Evolutionary conservation across 75 land plant genomes (phyloP), one percentile per base, ranked within the genome.

Genomic region (Selaginella tamariscina): DNA sequence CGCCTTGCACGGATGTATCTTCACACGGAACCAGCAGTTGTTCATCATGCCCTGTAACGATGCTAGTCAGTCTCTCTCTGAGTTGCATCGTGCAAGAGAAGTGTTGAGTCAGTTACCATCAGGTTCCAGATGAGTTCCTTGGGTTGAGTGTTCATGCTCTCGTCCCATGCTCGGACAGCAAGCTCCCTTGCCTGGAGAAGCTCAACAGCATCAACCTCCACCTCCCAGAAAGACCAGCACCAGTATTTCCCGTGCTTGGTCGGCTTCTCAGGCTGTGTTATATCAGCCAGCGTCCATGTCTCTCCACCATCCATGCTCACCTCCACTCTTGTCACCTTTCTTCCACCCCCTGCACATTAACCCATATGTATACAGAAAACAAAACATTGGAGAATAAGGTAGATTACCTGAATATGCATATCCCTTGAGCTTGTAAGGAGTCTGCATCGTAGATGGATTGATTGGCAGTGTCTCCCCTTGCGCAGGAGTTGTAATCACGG

Each of bases 221-320:
- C 27, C 21, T 85, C 79, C 98, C 98, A 93, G 79, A 93, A 85
- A 65, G 88, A 83, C 98, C 98, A 93, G 69, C 98, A 93, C 98
- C 98, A 93, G 79, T 93, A 82, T 65, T 80, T 85, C 55, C 96
- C 91, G 56, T 83, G 85, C 66, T 77, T 85, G 76, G 72, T 93
- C 0, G 91, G 91, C 69, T 85, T 81, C 77, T 89, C 96, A 0
- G 82, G 84, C 31, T 78, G 85, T 64, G 79, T 86, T 30, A 93
- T 30, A 1, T 28, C 27, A 59, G 83, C 77, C 28, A 89, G 75
- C 24, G 39, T 73, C 96, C 98, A 93, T 21, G 84, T 78, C 32
- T 83, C 83, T 0, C 96, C 98, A 1, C 81, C 91, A 64, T 89
- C 84, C 32, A 85, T 55, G 0, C 86, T 86, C 27, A 93, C 79